phyloP scores from a whole-genome alignment of 352 stramenopile genomes.

The Pythium phragmiticola region DNA sequence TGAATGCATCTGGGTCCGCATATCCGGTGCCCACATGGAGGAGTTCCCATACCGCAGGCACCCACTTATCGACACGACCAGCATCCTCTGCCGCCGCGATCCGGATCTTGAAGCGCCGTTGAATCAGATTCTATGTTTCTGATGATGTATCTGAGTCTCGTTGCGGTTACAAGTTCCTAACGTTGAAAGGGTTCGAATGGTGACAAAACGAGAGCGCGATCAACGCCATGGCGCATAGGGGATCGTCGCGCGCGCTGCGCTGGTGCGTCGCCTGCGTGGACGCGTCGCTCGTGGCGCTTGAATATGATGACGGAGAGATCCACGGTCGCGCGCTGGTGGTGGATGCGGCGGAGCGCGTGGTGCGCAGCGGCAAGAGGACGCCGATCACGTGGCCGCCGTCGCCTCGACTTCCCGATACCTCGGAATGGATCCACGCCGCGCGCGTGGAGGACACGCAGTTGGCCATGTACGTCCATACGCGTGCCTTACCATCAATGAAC shows the following conservation, averaged over 20 bases:
- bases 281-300: constrained; percentile 15
- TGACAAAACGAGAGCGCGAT: not conserved
- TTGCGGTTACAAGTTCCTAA: constrained; percentile 6
- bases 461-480: constrained; percentile 5
- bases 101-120: constrained; percentile 35
- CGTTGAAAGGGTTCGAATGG: not conserved
- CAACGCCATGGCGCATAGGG: constrained; percentile 7
- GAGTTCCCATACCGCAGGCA: not conserved
- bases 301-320: constrained; percentile 6
- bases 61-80: not conserved
- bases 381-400: not conserved
- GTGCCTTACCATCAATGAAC: not conserved
- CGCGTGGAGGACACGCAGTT: constrained; percentile 10
- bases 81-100: constrained; percentile 1
- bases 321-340: constrained; percentile 7
- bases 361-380: constrained; percentile 10
- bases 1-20: not conserved
- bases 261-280: constrained; percentile 22
- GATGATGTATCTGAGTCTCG: not conserved
- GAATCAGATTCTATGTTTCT: constrained; percentile 46
- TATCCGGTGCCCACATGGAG: constrained; percentile 18
- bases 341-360: constrained; percentile 15
- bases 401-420: not conserved
- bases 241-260: constrained; percentile 6
- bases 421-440: constrained; percentile 14